Percentiles rank a stretch among this genome's conserved stretches.
These are phyloP conservation scores for Diplodia scrobiculata DNA, from an alignment of 2,329 filamentous ascomycete genomes.

Conservation along the genomic window DNA sequence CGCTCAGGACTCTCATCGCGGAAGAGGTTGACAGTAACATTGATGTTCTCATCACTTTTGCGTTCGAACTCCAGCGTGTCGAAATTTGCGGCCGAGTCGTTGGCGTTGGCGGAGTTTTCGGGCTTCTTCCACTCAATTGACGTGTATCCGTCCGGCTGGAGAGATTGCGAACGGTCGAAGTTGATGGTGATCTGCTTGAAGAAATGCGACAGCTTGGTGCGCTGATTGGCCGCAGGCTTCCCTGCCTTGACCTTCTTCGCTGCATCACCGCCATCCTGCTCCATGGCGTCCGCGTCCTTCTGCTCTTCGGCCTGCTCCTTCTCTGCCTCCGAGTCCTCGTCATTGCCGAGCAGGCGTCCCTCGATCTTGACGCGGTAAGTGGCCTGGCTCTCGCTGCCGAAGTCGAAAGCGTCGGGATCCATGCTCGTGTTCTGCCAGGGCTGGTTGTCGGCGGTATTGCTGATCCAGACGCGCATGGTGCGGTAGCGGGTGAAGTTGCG, in stretches of 20 bases:
- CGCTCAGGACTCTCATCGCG: slow-evolving; percentile 85
- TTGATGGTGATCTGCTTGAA: slow-evolving; percentile 76
- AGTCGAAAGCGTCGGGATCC: slow-evolving; percentile 77
- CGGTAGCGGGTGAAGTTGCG: slow-evolving; percentile 76
- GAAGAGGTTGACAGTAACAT: slow-evolving; percentile 83
- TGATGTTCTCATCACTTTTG: slow-evolving; percentile 87
- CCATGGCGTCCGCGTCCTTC: slow-evolving; percentile 59
- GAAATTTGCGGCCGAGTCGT: slow-evolving; percentile 70
- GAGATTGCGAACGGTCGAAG: slow-evolving; percentile 60
- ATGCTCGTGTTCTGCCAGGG: slow-evolving; percentile 78
- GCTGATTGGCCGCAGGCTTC: slow-evolving; percentile 39
- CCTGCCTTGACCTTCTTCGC: slow-evolving; percentile 33
- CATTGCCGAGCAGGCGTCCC: slow-evolving; percentile 70
- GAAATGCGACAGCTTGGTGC: slow-evolving; percentile 70
- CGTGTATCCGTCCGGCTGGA: slow-evolving; percentile 64
- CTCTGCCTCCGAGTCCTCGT: slow-evolving; percentile 40
- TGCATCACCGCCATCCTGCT: slow-evolving; percentile 56
- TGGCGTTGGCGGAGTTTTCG: slow-evolving; percentile 55
- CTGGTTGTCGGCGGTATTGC: slow-evolving; percentile 91
- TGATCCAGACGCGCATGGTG: slow-evolving; percentile 90
- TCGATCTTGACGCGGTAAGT: slow-evolving; percentile 91
- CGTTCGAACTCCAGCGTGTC: slow-evolving; percentile 91
- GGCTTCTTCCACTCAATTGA: slow-evolving; percentile 87
- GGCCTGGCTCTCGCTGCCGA: slow-evolving; percentile 73
- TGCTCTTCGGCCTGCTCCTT: slow-evolving; percentile 34